Evolutionary conservation across 139 green algal genomes (phyloP).

Genomic region (Haematococcus sp.): DNA sequence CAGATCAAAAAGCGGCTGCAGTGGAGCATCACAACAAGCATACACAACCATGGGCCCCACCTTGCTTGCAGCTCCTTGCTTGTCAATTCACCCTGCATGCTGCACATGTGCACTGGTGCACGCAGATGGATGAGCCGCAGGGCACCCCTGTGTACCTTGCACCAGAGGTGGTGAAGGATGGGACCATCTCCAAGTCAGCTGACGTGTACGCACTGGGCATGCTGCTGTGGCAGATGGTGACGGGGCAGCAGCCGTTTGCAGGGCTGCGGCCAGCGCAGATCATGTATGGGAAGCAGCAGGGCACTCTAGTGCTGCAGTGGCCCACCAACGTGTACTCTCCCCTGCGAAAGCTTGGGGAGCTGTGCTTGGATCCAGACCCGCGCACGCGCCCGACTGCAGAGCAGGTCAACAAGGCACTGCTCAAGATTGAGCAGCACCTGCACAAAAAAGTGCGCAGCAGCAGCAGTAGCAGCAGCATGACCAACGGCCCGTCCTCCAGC

Average conservation of each 20-base stretch:
- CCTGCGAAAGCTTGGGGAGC: slow-evolving; percentile 16
- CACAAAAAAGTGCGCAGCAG: too few species aligned
- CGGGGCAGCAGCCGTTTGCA: slow-evolving; percentile 24
- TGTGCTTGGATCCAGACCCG: neutral
- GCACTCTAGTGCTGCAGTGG: slow-evolving; percentile 26
- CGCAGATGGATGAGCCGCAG: neutral
- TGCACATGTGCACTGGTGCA: too few species aligned
- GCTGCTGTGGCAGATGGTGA: slow-evolving; percentile 35
- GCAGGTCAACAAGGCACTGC: slow-evolving; percentile 15
- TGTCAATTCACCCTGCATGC: too few species aligned
- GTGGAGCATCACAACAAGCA: too few species aligned
- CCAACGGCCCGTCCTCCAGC: too few species aligned
- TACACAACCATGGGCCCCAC: too few species aligned
- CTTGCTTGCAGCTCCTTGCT: too few species aligned
- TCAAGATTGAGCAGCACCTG: neutral
- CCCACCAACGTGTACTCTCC: slow-evolving; percentile 11
- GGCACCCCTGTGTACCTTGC: slow-evolving; percentile 13
- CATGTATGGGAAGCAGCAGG: slow-evolving; percentile 31
- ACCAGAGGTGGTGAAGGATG: slow-evolving; percentile 4
- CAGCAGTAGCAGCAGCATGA: too few species aligned
- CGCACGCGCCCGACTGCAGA: neutral
- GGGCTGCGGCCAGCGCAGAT: slow-evolving; percentile 30
- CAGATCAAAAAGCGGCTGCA: too few species aligned
- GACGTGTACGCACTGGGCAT: slow-evolving; percentile 33
- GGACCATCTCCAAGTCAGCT: neutral